These are phyloP conservation scores for Pythium volutum DNA, from an alignment of 352 stramenopile genomes.

Conservation along the genomic window DNA sequence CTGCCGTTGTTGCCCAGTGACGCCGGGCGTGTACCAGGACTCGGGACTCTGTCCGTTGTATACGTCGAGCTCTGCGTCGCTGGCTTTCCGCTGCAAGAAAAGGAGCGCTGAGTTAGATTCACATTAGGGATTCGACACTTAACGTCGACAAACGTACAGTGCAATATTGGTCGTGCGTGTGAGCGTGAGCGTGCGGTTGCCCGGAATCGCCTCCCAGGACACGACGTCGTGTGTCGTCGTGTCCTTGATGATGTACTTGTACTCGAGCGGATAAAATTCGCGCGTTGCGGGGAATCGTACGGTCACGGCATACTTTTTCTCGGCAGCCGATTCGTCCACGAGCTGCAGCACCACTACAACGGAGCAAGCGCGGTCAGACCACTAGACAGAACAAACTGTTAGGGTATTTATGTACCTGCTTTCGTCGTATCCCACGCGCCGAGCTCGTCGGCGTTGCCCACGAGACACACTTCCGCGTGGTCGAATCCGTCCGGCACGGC, in stretches of 20 bases:
- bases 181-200: conserved; percentile 60
- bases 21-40: conserved; percentile 37
- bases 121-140: neutral
- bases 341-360: conserved; percentile 46
- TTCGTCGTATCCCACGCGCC: conserved; percentile 57
- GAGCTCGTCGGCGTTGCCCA: conserved; percentile 51
- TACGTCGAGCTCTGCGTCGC: conserved; percentile 62
- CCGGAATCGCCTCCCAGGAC: conserved; percentile 71
- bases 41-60: conserved; percentile 29
- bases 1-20: conserved; percentile 63
- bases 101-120: neutral
- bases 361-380: neutral
- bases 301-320: conserved; percentile 39
- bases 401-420: no score
- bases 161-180: conserved; percentile 43
- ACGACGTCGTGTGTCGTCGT: conserved; percentile 34
- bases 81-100: conserved; percentile 27
- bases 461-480: conserved; percentile 38
- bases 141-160: conserved; percentile 34
- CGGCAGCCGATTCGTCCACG: conserved; percentile 22
- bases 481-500: conserved; percentile 16
- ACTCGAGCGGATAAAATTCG: conserved; percentile 46
- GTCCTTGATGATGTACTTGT: conserved; percentile 76
- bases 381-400: no score
- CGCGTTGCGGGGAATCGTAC: conserved; percentile 28